These are phyloP conservation scores for Circinella minor DNA, from an alignment of 371 early-diverging fungal species.

Conservation along the genomic window DNA sequence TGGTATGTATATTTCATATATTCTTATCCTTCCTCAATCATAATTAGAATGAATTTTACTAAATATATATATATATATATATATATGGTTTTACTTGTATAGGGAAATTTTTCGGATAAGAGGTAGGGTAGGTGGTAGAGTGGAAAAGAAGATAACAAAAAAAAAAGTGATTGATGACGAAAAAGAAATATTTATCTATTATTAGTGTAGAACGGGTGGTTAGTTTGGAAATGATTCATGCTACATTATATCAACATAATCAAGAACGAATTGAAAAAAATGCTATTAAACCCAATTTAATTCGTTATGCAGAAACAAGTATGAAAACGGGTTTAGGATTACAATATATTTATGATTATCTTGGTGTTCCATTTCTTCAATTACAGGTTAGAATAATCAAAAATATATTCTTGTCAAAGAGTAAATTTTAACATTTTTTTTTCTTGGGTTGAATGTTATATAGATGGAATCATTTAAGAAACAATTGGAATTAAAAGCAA, in stretches of 20 bases:
- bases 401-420: too few species aligned
- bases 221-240: constrained; percentile 41
- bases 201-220: constrained; percentile 34
- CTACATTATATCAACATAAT: constrained; percentile 47
- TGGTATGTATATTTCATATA: constrained; percentile 39
- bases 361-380: constrained; percentile 68
- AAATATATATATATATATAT: too few species aligned
- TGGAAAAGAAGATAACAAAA: too few species aligned
- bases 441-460: background rate
- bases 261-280: constrained; percentile 46
- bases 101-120: constrained; percentile 60
- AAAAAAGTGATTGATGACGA: background rate
- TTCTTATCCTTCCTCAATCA: background rate
- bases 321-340: constrained; percentile 67
- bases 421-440: background rate
- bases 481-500: constrained; percentile 60
- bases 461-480: constrained; percentile 63
- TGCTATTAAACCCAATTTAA: constrained; percentile 57
- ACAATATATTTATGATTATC: constrained; percentile 63
- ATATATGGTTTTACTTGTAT: background rate
- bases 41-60: background rate
- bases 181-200: background rate
- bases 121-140: constrained; percentile 28
- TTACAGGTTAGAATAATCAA: constrained; percentile 45
- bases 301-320: constrained; percentile 66